phyloP scores from a whole-genome alignment of 371 early-diverging fungal genomes.

The Vittaforma corneae region DNA sequence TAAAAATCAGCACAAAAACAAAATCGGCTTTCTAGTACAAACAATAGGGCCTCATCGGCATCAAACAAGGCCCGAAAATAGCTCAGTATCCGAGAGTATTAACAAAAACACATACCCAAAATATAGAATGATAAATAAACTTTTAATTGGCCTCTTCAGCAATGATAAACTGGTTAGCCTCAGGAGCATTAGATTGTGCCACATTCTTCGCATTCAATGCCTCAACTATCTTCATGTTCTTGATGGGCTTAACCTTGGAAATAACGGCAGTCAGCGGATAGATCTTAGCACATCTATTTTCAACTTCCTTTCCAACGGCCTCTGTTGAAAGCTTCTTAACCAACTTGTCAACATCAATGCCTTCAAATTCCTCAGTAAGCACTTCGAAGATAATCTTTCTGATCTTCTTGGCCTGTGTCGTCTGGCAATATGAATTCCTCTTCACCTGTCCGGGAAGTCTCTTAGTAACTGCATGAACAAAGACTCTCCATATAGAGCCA shows the following conservation, averaged over 20 bases:
- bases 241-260: slow-evolving; percentile 98
- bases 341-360: slow-evolving; percentile 83
- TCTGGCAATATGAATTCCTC: slow-evolving; percentile 94
- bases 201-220: slow-evolving; percentile 1
- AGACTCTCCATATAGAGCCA: slow-evolving; percentile 92
- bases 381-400: slow-evolving; percentile 99
- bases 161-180: too few species aligned
- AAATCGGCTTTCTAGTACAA: too few species aligned
- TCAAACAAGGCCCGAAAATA: too few species aligned
- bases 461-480: slow-evolving; percentile 91
- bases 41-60: too few species aligned
- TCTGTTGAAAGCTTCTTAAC: slow-evolving; percentile 77
- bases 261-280: slow-evolving; percentile 92
- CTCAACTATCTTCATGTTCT: slow-evolving; percentile 55
- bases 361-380: slow-evolving; percentile 74
- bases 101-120: too few species aligned
- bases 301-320: slow-evolving; percentile 79
- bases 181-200: too few species aligned
- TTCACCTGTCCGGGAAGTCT: slow-evolving; percentile 80
- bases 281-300: slow-evolving; percentile 86
- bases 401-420: slow-evolving; percentile 88
- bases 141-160: too few species aligned
- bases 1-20: too few species aligned
- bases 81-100: too few species aligned
- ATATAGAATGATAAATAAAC: too few species aligned